These are phyloP conservation scores for Diaporthe ampelina DNA, from an alignment of 2,329 filamentous ascomycete genomes.

Conservation along the genomic window DNA sequence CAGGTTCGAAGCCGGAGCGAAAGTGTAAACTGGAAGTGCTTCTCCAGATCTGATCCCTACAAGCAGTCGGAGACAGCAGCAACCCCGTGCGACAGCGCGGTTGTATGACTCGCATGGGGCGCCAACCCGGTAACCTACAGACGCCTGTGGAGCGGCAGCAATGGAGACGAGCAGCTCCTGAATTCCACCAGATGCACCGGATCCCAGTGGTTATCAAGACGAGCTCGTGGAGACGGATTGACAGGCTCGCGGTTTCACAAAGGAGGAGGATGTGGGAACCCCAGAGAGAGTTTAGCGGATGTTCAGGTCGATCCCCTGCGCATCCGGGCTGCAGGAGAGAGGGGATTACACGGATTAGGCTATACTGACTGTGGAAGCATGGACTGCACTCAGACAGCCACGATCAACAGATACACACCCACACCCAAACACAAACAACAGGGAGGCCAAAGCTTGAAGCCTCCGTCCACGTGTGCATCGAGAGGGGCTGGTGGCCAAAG, in stretches of 20 bases:
- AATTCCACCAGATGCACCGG: slow-evolving; percentile 8
- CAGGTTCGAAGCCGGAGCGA: slow-evolving; percentile 3
- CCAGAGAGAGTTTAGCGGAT: background rate
- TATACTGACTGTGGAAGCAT: too few relatives aligned
- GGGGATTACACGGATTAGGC: too few relatives aligned
- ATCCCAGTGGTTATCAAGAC: slow-evolving; percentile 12
- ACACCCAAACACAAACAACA: background rate
- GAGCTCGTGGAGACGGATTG: slow-evolving; percentile 19
- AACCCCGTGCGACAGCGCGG: slow-evolving; percentile 18
- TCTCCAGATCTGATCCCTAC: slow-evolving; percentile 28
- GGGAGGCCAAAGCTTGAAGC: slow-evolving; percentile 15
- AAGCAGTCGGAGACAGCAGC: background rate
- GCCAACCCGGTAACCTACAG: background rate
- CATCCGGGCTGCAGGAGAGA: background rate
- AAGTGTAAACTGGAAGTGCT: slow-evolving; percentile 17
- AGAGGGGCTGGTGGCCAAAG: slow-evolving; percentile 28
- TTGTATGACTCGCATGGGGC: slow-evolving; percentile 27
- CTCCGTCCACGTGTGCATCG: slow-evolving; percentile 28
- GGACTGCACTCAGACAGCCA: background rate
- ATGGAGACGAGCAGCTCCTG: slow-evolving; percentile 29
- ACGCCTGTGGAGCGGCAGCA: slow-evolving; percentile 13
- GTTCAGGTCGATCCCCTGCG: background rate
- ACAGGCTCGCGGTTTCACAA: slow-evolving; percentile 23
- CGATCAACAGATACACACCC: background rate
- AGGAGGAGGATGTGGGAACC: slow-evolving; percentile 10